Evolutionary conservation across 495 filamentous ascomycete genomes (phyloP), one percentile per base, ranked within the genome.

Genomic region (Acidiella bohemica): DNA sequence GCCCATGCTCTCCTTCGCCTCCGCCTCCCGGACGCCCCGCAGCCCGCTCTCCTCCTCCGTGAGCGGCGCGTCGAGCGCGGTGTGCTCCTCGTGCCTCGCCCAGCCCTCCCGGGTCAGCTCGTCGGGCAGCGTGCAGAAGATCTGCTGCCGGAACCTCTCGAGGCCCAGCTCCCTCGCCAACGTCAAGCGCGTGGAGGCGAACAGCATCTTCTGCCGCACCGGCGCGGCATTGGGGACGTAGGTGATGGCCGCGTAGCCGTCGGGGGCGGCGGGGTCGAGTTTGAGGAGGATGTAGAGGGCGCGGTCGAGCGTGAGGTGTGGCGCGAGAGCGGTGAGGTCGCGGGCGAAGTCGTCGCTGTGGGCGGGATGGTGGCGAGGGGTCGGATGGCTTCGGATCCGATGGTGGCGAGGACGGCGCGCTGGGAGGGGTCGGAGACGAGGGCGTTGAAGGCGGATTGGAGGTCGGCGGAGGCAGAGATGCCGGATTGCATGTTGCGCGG

Each of bases 401-500:
- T 95, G 41, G 74, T 82, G 29, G 78, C 76, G 25, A 93, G 71
- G 31, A 97, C 73, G 34, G 80, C 92, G 54, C 85, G 84, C 53
- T 76, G 68, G 13, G 67, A 63, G 49, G 65, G 45, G 50, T 71
- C 68, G 39, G 72, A 63, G 53, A 81, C 68, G 55, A 95, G 76
- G 31, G 61, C 58, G 64, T 72, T 72, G 72, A 97, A 95, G 48
- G 83, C 70, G 57, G 75, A 62, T 54, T 81, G 77, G 44, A 97
- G 84, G 66, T 93, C 85, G 57, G 74, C 58, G 41, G 90, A 93
- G 53, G 84, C 81, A 61, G 80, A 74, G 52, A 92, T 92, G 61
- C 84, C 84, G 12, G 84, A 92, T 70, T 92, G 84, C 84, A 92
- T 92, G 23, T n/a, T n/a, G n/a, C n/a, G n/a, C n/a, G n/a, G n/a